phyloP scores from a whole-genome alignment of 2,329 filamentous ascomycete species.

The Ophiostoma pallidulum region DNA sequence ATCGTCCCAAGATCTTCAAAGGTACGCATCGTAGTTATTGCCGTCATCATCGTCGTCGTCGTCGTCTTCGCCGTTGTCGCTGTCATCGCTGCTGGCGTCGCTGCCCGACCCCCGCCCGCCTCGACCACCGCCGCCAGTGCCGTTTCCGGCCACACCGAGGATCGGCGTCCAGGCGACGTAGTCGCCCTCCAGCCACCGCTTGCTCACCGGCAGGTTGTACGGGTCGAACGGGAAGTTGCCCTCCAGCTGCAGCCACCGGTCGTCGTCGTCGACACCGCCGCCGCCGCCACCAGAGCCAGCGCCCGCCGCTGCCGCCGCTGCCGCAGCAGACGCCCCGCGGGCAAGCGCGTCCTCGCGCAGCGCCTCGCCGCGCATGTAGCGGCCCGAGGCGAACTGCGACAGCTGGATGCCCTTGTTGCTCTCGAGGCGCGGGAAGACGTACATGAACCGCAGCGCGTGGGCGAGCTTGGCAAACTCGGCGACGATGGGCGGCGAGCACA shows the following conservation, averaged over 20 bases:
- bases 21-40: slow-evolving; percentile 10
- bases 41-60: slow-evolving; percentile 7
- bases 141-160: too few species aligned
- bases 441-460: slow-evolving; percentile 77
- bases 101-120: slow-evolving; percentile 46
- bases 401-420: slow-evolving; percentile 85
- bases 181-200: slow-evolving; percentile 75
- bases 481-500: slow-evolving; percentile 85
- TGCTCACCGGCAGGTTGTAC: slow-evolving; percentile 80
- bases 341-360: slow-evolving; percentile 42
- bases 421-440: slow-evolving; percentile 80
- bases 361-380: slow-evolving; percentile 42
- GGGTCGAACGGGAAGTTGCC: slow-evolving; percentile 97
- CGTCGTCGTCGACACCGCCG: slow-evolving; percentile 57
- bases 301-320: too few species aligned
- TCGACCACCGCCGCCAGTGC: too few species aligned
- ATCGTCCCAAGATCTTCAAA: too few species aligned
- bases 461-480: slow-evolving; percentile 84
- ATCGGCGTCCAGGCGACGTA: slow-evolving; percentile 75
- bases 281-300: too few species aligned
- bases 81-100: slow-evolving; percentile 35
- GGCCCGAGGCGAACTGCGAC: slow-evolving; percentile 54
- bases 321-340: too few species aligned
- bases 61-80: slow-evolving; percentile 29
- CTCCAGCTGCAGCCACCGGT: slow-evolving; percentile 76